phyloP scores from a whole-genome alignment of 345 rosid genomes.

The Orychophragmus violaceus region DNA sequence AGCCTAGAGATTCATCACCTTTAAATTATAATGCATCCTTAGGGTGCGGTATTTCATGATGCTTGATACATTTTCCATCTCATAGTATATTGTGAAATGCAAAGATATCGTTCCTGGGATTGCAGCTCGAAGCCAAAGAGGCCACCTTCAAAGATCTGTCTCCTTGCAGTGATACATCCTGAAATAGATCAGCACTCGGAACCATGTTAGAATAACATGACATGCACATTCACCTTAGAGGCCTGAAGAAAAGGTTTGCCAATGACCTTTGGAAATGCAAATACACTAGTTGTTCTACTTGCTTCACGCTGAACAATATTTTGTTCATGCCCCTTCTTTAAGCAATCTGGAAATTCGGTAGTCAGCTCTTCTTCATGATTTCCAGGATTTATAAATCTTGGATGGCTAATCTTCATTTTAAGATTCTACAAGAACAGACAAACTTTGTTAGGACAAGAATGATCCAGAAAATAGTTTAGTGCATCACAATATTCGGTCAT shows the following conservation, averaged over 20 bases:
- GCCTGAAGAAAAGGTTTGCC: constrained; percentile 16
- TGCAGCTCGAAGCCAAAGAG: constrained; percentile 96
- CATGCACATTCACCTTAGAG: constrained; percentile 12
- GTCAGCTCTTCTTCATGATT: constrained; percentile 41
- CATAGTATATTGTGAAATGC: constrained; percentile 71
- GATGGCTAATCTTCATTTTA: constrained; percentile 89
- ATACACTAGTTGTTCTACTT: constrained; percentile 36
- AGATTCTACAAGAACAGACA: constrained; percentile 52
- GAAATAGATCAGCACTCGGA: constrained; percentile 30
- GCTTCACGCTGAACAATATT: constrained; percentile 27
- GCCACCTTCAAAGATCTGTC: constrained; percentile 68
- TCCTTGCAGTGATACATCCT: constrained; percentile 56
- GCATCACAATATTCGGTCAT: constrained; percentile 15
- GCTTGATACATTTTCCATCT: constrained; percentile 67
- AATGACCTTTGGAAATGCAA: constrained; percentile 82
- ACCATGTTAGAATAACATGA: constrained; percentile 9
- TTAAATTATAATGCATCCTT: constrained; percentile 68
- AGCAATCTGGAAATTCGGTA: constrained; percentile 56
- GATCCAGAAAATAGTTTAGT: not conserved
- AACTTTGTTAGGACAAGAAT: constrained; percentile 19
- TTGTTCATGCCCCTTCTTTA: constrained; percentile 46
- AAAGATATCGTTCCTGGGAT: constrained; percentile 66
- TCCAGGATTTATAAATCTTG: constrained; percentile 64
- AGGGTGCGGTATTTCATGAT: constrained; percentile 79
- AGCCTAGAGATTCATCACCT: constrained; percentile 42